phyloP scores from a whole-genome alignment of 257 asterid species.

The Marsdenia floribunda region DNA sequence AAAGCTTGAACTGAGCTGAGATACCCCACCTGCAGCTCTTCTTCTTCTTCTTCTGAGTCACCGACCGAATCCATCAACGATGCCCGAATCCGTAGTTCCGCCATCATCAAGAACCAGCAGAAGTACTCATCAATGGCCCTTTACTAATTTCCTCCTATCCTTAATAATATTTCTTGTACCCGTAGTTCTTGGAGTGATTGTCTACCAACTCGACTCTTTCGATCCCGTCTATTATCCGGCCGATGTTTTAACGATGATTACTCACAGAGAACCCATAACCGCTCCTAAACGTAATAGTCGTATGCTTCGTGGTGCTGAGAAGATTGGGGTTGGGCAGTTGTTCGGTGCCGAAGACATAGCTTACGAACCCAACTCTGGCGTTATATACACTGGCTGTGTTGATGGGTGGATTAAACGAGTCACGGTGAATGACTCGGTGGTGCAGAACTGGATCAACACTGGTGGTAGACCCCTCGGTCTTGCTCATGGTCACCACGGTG shows the following conservation, averaged over 20 bases:
- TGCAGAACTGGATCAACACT: constrained; percentile 77
- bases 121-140: constrained; percentile 6
- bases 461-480: constrained; percentile 91
- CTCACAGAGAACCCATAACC: constrained; percentile 16
- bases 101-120: constrained; percentile 7
- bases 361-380: constrained; percentile 43
- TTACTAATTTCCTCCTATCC: constrained; percentile 21
- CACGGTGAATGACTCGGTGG: constrained; percentile 34
- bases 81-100: neutral
- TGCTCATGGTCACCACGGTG: constrained; percentile 54
- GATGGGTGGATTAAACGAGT: constrained; percentile 82
- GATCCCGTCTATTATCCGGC: constrained; percentile 55
- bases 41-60: too few species aligned
- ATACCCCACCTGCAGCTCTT: too few species aligned
- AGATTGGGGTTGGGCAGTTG: constrained; percentile 56
- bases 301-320: constrained; percentile 53
- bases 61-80: neutral
- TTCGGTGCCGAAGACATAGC: constrained; percentile 74
- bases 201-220: constrained; percentile 61
- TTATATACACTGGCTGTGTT: constrained; percentile 59
- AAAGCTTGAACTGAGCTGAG: too few species aligned
- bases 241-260: constrained; percentile 21
- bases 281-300: constrained; percentile 40
- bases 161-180: constrained; percentile 25
- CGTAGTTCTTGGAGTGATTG: constrained; percentile 35